Evolutionary conservation across 345 rosid genomes (phyloP), one percentile per base, ranked within the genome.

Genomic region (Mangifera indica): DNA sequence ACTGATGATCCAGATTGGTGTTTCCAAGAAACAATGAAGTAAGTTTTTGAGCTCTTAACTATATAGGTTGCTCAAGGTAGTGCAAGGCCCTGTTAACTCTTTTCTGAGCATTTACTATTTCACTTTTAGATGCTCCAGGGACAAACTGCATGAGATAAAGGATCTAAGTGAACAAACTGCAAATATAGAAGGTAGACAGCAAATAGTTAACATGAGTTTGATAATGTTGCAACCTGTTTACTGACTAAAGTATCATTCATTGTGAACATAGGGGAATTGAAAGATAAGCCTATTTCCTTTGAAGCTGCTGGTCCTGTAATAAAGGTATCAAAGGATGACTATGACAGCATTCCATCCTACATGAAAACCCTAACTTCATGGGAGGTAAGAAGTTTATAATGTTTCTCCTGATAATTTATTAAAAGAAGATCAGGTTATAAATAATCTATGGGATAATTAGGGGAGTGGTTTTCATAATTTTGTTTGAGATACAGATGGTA

Each of bases 341-440:
- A 87, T 57, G 91, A 86, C 62, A 78, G 63, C 73, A 89, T 91
- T 58, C 97, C 94, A 32, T 86, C 98, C 62, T 88, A 83, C 80
- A 79, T 91, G 85, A 85, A 83, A 80, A 73, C 77, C 71, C 84
- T 91, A 62, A 81, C 93, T 26, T 79, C 98, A 52, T 91, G 98
- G 97, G 97, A 93, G 98, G 98, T 93, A 87, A 13, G 71, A 11
- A 37, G 24, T 34, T 54, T 20, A 37, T 67, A 73, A 64, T 18
- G 45, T 40, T 66, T 48, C n/a, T 45, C 11, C 26, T 45, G 29
- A 8, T 61, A 18, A 7, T 49, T 13, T 69, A 14, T 37, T 1
- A 13, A 32, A 60, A 69, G 66, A 67, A 48, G 32, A 24, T 5
- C 40, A 53, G 29, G n/a, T 60, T 24, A 34, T 52, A 40, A 21